Base-by-base conservation (phyloP, 2,329 filamentous ascomycete species). In the Colletotrichum spinosum region DNA sequence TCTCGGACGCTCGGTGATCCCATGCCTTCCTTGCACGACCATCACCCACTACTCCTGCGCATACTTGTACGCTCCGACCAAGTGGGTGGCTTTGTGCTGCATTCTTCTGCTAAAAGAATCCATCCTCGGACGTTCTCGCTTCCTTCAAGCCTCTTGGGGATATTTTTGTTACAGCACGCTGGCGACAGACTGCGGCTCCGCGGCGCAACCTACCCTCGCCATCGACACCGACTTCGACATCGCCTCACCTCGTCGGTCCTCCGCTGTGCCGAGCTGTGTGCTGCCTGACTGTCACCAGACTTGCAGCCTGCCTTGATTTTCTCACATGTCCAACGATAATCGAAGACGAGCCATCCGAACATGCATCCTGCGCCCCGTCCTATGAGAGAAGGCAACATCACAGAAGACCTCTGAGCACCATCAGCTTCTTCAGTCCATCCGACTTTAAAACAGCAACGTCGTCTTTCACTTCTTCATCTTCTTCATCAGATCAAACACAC, bases 1-100 rank as follows among this genome's bases (percentile, higher is more conserved):
- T 35, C 35, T 46, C 33, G 52, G 17, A 17, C 52, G 49, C 46
- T 55, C 41, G 52, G 52, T 56, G 39, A 55, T 62, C 25, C 62
- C 51, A 65, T 49, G 15, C 49, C 37, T 44, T 34, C 46, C 57
- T 25, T 25, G 25, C 25, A 25, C 25, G 25, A 25, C 25, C 25
- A 25, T 25, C 25, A 25, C 25, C 25, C 25, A 25, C 25, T 25
- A 25, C 4, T 25, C 25, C 4, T 25, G 25, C 25, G 25, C 25
- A 5, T 61, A 9, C 25, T 33, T 45, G 41, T 44, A 55, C 17
- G n/a, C 35, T 25, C 50, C 38, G 58, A 39, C 34, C 33, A 41
- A 41, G 37, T 12, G 8, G 35, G 50, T 45, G 44, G 44, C 33
- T 44, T 38, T 41, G 15, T 12, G 17, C 41, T 44, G 34, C 25